phyloP scores from a whole-genome alignment of 768 basidiomycete genomes.

The Psilocybe subaeruginosa region DNA sequence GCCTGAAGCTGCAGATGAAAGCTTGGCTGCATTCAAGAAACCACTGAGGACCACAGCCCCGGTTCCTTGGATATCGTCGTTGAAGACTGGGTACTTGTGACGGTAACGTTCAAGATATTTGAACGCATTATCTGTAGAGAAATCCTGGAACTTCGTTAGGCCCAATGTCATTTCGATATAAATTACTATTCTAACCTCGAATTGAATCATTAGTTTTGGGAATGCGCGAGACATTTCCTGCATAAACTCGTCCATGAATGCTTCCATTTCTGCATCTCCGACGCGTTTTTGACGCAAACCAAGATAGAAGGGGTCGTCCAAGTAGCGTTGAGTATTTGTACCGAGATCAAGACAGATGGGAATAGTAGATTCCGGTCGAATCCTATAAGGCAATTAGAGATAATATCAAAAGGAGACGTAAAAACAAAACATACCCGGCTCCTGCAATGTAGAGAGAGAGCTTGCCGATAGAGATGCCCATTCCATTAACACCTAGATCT shows the following conservation, averaged over 20 bases:
- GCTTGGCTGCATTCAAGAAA: conserved; percentile 83
- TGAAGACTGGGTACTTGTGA: conserved; percentile 78
- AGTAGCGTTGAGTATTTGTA: conserved; percentile 79
- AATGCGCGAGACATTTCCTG: conserved; percentile 71
- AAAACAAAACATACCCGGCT: conserved; percentile 64
- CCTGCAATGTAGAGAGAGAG: conserved; percentile 89
- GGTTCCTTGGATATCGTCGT: conserved; percentile 91
- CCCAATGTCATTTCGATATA: not conserved
- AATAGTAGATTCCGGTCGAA: conserved; percentile 76
- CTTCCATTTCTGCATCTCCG: conserved; percentile 65
- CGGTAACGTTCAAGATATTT: conserved; percentile 79
- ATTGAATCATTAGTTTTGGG: conserved; percentile 86
- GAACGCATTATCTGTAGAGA: conserved; percentile 92
- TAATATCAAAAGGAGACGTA: not conserved
- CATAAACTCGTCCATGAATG: conserved; percentile 96
- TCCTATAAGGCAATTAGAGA: conserved; percentile 39
- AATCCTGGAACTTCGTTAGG: conserved; percentile 56
- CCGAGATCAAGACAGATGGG: conserved; percentile 90
- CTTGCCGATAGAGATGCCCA: conserved; percentile 93
- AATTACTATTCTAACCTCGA: conserved; percentile 52
- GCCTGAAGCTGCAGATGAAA: conserved; percentile 74
- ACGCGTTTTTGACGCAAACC: conserved; percentile 77
- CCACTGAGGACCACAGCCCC: conserved; percentile 92
- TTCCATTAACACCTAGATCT: conserved; percentile 81
- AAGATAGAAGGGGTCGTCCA: conserved; percentile 89